Evolutionary conservation across 192 early-diverging fungal species (phyloP).

Genomic region (Irineochytrium annulatum): DNA sequence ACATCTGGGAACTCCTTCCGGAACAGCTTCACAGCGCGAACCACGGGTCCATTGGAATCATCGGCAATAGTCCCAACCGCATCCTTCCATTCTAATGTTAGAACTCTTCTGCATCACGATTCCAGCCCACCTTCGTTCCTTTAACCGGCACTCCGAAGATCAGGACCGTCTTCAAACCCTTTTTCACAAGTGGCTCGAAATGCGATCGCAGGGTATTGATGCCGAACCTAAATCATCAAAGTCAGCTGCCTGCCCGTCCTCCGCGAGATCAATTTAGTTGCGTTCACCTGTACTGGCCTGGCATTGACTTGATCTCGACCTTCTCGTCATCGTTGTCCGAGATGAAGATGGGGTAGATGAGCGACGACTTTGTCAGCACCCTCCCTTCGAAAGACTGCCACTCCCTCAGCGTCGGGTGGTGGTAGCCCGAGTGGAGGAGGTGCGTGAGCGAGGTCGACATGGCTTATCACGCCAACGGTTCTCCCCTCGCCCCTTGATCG

Average conservation of each 20-base stretch:
- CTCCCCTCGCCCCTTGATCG: too few species aligned
- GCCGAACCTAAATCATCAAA: constrained; percentile 50
- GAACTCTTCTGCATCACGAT: not conserved
- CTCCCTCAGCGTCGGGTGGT: constrained; percentile 70
- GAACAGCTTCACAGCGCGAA: constrained; percentile 76
- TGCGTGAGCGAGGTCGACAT: too few species aligned
- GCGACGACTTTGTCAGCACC: constrained; percentile 54
- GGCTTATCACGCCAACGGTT: too few species aligned
- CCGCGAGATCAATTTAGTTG: not conserved
- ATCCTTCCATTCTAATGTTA: constrained; percentile 70
- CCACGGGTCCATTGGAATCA: constrained; percentile 76
- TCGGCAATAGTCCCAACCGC: constrained; percentile 74
- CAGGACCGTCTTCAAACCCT: constrained; percentile 83
- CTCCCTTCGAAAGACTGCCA: constrained; percentile 61
- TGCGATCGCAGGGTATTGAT: constrained; percentile 70
- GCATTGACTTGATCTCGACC: constrained; percentile 76
- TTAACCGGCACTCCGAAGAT: constrained; percentile 89
- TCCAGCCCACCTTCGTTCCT: not conserved
- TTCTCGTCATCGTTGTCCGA: constrained; percentile 71
- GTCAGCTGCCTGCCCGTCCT: not conserved
- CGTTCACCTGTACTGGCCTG: constrained; percentile 74
- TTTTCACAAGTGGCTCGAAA: constrained; percentile 77
- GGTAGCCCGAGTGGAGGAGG: constrained; percentile 87
- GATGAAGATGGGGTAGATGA: constrained; percentile 96
- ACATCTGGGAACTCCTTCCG: constrained; percentile 72